Evolutionary conservation across 2,329 filamentous ascomycete genomes (phyloP).

Genomic region (Alternaria arborescens): DNA sequence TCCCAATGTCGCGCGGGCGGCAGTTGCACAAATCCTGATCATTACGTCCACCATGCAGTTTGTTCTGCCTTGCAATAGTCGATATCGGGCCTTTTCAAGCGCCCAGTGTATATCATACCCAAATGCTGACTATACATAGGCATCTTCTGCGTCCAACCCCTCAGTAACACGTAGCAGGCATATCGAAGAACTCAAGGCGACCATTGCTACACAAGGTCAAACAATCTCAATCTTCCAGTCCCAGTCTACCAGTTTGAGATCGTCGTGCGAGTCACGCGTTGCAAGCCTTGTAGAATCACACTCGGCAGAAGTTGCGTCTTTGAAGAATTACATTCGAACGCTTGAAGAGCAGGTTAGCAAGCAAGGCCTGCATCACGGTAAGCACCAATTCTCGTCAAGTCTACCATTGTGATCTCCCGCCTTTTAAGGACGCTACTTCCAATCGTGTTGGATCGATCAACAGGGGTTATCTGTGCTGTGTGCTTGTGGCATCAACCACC

Average conservation of each 20-base stretch:
- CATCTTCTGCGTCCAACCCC: conserved; percentile 24
- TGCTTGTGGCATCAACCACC: conserved; percentile 15
- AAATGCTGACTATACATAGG: conserved; percentile 29
- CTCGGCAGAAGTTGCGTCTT: conserved; percentile 50
- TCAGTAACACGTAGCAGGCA: conserved; percentile 28
- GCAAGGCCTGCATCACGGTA: conserved; percentile 40
- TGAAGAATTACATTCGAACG: conserved; percentile 49
- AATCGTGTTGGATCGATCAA: conserved; percentile 1
- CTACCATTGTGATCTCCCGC: conserved; percentile 8
- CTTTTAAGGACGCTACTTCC: not conserved
- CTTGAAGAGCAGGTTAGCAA: conserved; percentile 48
- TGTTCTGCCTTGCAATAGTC: not conserved
- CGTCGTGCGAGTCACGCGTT: conserved; percentile 53
- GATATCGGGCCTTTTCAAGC: not conserved
- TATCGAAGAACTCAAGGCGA: conserved; percentile 40
- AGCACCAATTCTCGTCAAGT: conserved; percentile 10
- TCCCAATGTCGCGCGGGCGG: not conserved
- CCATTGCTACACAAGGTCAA: conserved; percentile 42
- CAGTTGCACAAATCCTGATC: conserved; percentile 2
- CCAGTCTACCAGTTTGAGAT: conserved; percentile 48
- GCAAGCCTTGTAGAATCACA: conserved; percentile 50
- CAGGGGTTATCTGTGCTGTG: conserved; percentile 5
- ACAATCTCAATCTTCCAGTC: conserved; percentile 45
- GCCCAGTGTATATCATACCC: not conserved
- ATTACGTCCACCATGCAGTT: not conserved